Evolutionary conservation across 176 grass and related monocot species (phyloP).

Genomic region (Poa pratensis): DNA sequence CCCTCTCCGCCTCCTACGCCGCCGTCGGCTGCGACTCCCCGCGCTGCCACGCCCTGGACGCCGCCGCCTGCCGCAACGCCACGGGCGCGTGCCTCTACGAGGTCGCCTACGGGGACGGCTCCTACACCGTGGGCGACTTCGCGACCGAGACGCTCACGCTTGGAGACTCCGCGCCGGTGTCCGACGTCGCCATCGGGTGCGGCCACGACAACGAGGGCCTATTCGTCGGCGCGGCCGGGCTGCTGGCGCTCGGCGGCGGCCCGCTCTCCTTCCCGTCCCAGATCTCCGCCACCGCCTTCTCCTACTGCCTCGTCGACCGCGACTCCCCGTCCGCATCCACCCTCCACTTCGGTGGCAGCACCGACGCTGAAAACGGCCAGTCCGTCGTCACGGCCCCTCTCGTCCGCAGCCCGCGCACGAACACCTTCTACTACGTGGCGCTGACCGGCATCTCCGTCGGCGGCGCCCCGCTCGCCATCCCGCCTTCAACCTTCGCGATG

Average conservation of each 20-base stretch:
- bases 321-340: slow-evolving; percentile 83
- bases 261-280: slow-evolving; percentile 95
- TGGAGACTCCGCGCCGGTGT: slow-evolving; percentile 49
- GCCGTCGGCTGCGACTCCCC: slow-evolving; percentile 65
- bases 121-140: slow-evolving; percentile 96
- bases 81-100: slow-evolving; percentile 64
- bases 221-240: slow-evolving; percentile 80
- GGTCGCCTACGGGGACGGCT: slow-evolving; percentile 95
- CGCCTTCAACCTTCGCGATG: slow-evolving; percentile 62
- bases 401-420: slow-evolving; percentile 51
- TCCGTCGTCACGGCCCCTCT: slow-evolving; percentile 61
- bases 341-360: slow-evolving; percentile 55
- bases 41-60: slow-evolving; percentile 70
- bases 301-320: slow-evolving; percentile 98
- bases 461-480: slow-evolving; percentile 57
- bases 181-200: slow-evolving; percentile 76
- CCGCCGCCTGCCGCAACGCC: slow-evolving; percentile 81
- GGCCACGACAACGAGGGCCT: slow-evolving; percentile 97
- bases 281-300: slow-evolving; percentile 75
- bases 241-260: slow-evolving; percentile 69
- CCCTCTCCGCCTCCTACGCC: slow-evolving; percentile 70
- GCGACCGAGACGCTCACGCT: slow-evolving; percentile 84
- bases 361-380: not conserved
- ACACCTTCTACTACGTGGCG: slow-evolving; percentile 89
- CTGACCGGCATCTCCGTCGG: slow-evolving; percentile 70